Evolutionary conservation across 306 rosid species (phyloP).

Genomic region (Nissolia schottii): DNA sequence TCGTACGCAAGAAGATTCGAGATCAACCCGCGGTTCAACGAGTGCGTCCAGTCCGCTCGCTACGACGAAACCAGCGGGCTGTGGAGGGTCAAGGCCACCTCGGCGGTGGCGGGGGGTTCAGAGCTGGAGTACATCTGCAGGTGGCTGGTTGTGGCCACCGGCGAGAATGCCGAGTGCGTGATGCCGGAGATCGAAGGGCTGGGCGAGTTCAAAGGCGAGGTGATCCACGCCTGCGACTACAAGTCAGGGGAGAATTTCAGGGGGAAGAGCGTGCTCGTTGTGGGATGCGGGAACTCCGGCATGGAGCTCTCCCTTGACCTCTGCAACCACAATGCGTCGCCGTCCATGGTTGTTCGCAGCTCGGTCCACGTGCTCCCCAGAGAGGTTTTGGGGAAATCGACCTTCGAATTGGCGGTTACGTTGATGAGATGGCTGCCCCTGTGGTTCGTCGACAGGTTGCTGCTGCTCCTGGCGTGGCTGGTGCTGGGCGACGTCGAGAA

Average conservation of each 20-base stretch:
- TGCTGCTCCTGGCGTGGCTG: constrained; percentile 65
- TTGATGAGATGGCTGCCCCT: constrained; percentile 84
- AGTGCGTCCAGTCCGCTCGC: constrained; percentile 59
- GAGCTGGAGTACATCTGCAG: constrained; percentile 75
- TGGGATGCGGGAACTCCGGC: constrained; percentile 95
- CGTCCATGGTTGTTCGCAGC: constrained; percentile 80
- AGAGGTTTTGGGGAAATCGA: constrained; percentile 72
- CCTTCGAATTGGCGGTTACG: constrained; percentile 63
- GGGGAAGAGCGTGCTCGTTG: constrained; percentile 85
- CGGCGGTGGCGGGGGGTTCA: no score
- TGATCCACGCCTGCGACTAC: constrained; percentile 68
- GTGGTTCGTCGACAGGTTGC: constrained; percentile 71
- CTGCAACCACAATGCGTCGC: constrained; percentile 73
- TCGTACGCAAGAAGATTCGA: constrained; percentile 52
- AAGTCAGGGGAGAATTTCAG: constrained; percentile 70
- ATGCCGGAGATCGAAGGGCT: constrained; percentile 72
- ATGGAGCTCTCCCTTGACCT: constrained; percentile 96
- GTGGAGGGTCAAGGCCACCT: constrained; percentile 65
- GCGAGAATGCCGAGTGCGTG: constrained; percentile 90
- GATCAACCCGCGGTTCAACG: constrained; percentile 73
- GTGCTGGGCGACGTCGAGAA: constrained; percentile 59
- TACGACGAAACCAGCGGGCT: constrained; percentile 64
- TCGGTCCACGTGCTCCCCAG: constrained; percentile 89
- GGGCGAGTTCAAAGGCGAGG: constrained; percentile 53
- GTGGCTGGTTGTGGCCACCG: constrained; percentile 92